Evolutionary conservation across 345 rosid genomes (phyloP).

Genomic region (Citrus medica): DNA sequence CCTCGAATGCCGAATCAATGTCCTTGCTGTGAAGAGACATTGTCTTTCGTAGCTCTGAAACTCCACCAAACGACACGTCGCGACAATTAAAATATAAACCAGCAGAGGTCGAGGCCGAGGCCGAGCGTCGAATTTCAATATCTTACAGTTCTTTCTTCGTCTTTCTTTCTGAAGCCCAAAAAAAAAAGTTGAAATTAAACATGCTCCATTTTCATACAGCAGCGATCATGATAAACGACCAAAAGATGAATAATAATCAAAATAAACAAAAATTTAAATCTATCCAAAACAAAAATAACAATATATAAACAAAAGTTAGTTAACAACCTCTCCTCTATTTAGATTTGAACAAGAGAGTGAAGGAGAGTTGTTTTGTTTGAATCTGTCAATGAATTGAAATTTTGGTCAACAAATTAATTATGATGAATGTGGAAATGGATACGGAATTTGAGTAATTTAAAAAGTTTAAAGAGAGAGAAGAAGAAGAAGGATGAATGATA

Average conservation of each 20-base stretch:
- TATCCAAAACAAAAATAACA: background rate
- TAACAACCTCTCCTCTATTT: background rate
- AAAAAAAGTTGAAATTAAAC: background rate
- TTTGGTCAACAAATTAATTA: background rate
- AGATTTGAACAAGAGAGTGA: background rate
- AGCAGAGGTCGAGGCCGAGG: background rate
- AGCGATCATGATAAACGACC: background rate
- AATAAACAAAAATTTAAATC: background rate
- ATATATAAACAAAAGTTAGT: background rate
- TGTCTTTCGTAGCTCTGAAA: constrained; percentile 17
- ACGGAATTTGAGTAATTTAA: background rate
- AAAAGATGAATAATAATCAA: no score
- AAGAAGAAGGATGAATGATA: background rate
- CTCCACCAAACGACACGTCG: background rate
- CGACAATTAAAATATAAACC: background rate
- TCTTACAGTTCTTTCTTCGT: background rate
- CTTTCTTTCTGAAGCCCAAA: background rate
- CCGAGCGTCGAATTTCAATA: background rate
- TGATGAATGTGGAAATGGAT: background rate
- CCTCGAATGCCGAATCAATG: constrained; percentile 48
- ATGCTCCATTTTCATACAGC: background rate
- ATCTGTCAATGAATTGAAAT: background rate
- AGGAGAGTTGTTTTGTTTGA: background rate
- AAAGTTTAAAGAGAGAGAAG: constrained; percentile 7
- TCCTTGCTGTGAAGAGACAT: constrained; percentile 51